phyloP scores from a whole-genome alignment of 202 grass and related monocot species.

The Elaeis oleifera region DNA sequence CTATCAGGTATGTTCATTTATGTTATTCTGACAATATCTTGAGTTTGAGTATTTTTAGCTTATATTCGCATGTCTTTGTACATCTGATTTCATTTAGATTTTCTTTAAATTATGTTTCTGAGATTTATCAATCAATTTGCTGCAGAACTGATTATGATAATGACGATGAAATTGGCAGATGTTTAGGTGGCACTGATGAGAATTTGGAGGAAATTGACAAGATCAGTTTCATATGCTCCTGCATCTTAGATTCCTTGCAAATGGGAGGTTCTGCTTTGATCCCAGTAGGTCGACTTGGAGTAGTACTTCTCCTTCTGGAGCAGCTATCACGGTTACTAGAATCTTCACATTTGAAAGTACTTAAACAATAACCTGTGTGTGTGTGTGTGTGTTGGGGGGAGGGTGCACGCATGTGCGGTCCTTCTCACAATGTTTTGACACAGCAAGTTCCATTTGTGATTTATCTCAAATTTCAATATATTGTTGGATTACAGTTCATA shows the following conservation, averaged over 20 bases:
- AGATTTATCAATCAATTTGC: constrained; percentile 2
- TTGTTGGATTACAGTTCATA: too few species aligned
- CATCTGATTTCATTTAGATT: constrained; percentile 1
- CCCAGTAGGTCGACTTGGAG: constrained; percentile 48
- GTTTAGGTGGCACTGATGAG: constrained; percentile 57
- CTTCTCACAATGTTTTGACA: too few species aligned
- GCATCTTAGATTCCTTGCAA: constrained; percentile 57
- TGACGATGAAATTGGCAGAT: constrained; percentile 27
- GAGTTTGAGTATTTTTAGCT: constrained; percentile 14
- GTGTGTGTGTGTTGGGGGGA: neutral
- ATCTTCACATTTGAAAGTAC: constrained; percentile 53
- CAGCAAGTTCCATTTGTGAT: too few species aligned
- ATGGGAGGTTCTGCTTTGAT: constrained; percentile 81
- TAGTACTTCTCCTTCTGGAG: constrained; percentile 59
- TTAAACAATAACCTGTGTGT: neutral
- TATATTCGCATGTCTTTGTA: neutral
- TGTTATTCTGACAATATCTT: neutral
- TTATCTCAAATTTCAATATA: too few species aligned
- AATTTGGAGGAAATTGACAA: constrained; percentile 63
- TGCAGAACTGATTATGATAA: constrained; percentile 29
- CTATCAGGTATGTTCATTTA: constrained; percentile 15
- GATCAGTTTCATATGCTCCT: constrained; percentile 71
- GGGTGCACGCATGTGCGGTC: too few species aligned
- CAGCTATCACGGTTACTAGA: constrained; percentile 41
- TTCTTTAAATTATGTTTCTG: constrained; percentile 7